phyloP scores from a whole-genome alignment of 2,329 filamentous ascomycete species.

The Cercospora sp. region DNA sequence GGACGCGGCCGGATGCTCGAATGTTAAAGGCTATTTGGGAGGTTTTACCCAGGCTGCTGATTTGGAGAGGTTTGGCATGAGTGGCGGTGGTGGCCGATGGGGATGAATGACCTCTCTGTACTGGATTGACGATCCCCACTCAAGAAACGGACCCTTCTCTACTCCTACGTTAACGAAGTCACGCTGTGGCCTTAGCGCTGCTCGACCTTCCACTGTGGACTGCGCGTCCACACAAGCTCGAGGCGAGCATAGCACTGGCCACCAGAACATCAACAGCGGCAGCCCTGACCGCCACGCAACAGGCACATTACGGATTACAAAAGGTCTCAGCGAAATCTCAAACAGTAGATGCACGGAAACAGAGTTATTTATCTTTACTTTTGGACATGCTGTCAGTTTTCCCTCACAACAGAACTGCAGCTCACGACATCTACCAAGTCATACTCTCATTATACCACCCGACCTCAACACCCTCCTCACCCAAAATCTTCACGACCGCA shows the following conservation, averaged over 20 bases:
- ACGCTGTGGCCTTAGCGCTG: background rate
- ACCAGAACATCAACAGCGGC: background rate
- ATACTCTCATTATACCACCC: slow-evolving; percentile 28
- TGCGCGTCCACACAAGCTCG: background rate
- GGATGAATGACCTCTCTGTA: background rate
- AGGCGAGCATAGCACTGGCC: background rate
- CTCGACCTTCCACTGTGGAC: background rate
- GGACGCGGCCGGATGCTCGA: slow-evolving; percentile 33
- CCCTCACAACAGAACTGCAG: background rate
- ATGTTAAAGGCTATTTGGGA: slow-evolving; percentile 8
- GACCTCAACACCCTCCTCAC: slow-evolving; percentile 26
- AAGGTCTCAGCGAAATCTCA: background rate
- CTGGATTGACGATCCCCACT: background rate
- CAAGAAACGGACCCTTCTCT: background rate
- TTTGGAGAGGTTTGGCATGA: slow-evolving; percentile 12
- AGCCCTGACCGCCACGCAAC: background rate
- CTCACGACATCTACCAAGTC: slow-evolving; percentile 15
- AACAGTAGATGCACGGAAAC: background rate
- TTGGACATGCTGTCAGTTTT: background rate
- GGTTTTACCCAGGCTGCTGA: slow-evolving; percentile 9
- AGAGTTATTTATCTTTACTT: background rate
- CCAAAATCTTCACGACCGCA: slow-evolving; percentile 25
- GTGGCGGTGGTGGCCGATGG: background rate
- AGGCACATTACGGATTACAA: background rate
- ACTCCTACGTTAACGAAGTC: background rate